phyloP scores from a whole-genome alignment of 1,284 basidiomycete genomes.

The Ustilago esculenta region DNA sequence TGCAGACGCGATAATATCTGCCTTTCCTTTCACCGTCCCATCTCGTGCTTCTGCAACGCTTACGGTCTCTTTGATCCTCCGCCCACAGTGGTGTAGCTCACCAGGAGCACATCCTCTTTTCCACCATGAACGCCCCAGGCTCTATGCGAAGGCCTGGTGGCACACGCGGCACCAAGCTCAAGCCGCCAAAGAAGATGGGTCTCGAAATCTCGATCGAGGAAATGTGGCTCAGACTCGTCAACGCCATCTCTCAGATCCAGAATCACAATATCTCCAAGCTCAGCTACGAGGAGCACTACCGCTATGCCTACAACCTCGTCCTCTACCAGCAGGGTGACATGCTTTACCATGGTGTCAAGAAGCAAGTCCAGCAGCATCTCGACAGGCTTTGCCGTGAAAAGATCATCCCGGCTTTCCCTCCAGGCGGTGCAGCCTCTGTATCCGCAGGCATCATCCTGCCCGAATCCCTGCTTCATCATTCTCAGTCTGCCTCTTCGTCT shows the following conservation, averaged over 20 bases:
- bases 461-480: conserved; percentile 69
- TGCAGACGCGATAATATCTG: no score
- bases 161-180: conserved; percentile 43
- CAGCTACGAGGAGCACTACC: conserved; percentile 94
- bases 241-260: conserved; percentile 93
- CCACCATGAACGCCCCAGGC: conserved; percentile 44
- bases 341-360: conserved; percentile 86
- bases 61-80: no score
- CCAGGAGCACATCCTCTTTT: no score
- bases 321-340: conserved; percentile 78
- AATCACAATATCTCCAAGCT: conserved; percentile 91
- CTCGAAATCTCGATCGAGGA: conserved; percentile 58
- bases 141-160: conserved; percentile 44
- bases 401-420: conserved; percentile 84
- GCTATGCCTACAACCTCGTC: conserved; percentile 63
- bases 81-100: no score
- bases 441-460: conserved; percentile 60
- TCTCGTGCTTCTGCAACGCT: no score
- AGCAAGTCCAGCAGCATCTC: conserved; percentile 83
- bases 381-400: conserved; percentile 79
- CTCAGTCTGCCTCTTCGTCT: conserved; percentile 21
- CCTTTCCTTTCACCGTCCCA: no score
- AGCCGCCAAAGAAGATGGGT: conserved; percentile 57
- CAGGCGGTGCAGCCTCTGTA: conserved; percentile 68
- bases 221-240: conserved; percentile 77